Base-by-base conservation (phyloP, 2,329 filamentous ascomycete genomes). In the Falciphora oryzae region DNA sequence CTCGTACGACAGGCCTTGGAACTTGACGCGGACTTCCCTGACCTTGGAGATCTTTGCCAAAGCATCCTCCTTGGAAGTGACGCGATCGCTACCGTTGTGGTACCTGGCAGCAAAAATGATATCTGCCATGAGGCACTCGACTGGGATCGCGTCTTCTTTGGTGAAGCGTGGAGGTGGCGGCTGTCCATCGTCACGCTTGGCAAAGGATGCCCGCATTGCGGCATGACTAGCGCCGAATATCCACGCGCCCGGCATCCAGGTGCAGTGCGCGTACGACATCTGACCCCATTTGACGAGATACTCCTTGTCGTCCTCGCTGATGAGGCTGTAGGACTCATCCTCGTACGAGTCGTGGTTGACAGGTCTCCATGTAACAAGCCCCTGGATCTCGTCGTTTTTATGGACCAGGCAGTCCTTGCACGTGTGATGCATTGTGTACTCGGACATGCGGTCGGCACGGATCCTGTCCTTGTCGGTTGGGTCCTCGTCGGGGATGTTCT, bases 191-290 rank as follows among this genome's bases (percentile, higher is more conserved):
- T 90, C 85, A 27, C 88, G 88, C 73, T 90, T 95, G 65, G 84
- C 80, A 74, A 98, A 99, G 0, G 92, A 82, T 13, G 82, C 85
- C 22, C 92, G 87, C 87, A 91, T 96, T 0, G 74, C 65, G 3
- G 76, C 70, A 16, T 83, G 78, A 22, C 85, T 84, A 13, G 89
- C 81, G 7, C 93, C 92, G 81, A 86, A 94, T 0, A 96, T 84
- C 95, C 95, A 99, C 22, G 89, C 83, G 16, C 94, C 95, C 13
- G 92, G 87, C 83, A 92, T 90, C 95, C 96, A 99, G 8, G 81
- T 82, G 63, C 91, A 92, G 68, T 91, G 89, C 67, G 88, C 89
- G 71, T 97, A 96, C 0, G 94, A 97, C 65, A 85, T 82, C 0
- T 82, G 81, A 59, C 90, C 87, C 92, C 93, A 98, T 73, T 95